Evolutionary conservation across 164 flowering plant species (phyloP).

Genomic region (Chloranthus sessilifolius): DNA sequence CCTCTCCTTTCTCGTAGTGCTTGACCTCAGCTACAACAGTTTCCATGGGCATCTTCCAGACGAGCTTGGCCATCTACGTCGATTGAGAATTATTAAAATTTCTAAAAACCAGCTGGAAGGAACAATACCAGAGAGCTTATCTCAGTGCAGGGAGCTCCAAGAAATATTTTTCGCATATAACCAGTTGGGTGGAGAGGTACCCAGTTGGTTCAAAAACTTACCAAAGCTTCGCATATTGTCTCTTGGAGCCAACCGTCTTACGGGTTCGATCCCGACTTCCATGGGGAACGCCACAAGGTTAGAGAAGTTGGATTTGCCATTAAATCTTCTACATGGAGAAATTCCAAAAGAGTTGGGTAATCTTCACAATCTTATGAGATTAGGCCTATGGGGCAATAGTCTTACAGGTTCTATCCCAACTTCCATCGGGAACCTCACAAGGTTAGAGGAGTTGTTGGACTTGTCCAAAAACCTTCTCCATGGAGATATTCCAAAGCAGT

Average conservation of each 20-base stretch:
- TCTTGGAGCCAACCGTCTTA: background rate
- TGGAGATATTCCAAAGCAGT: slow-evolving; percentile 8
- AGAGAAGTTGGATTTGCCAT: background rate
- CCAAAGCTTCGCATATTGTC: background rate
- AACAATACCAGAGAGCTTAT: background rate
- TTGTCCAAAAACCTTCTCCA: slow-evolving; percentile 12
- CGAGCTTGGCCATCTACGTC: slow-evolving; percentile 7
- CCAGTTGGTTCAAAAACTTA: background rate
- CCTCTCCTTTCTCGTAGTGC: slow-evolving; percentile 6
- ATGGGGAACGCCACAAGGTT: background rate
- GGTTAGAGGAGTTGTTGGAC: slow-evolving; percentile 5
- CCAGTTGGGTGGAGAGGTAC: slow-evolving; percentile 6
- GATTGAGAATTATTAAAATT: background rate
- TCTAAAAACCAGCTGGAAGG: background rate
- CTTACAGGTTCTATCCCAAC: background rate
- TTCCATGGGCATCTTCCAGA: slow-evolving; percentile 9
- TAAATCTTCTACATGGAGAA: background rate
- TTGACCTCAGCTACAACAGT: slow-evolving; percentile 3
- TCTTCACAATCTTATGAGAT: background rate
- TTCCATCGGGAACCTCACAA: background rate
- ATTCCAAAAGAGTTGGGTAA: background rate
- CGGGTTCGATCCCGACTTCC: background rate
- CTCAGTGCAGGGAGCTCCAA: slow-evolving; percentile 2
- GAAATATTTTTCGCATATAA: background rate
- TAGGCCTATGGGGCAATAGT: background rate